Evolutionary conservation across 2,329 filamentous ascomycete species (phyloP).

Genomic region (Cercospora sp.): DNA sequence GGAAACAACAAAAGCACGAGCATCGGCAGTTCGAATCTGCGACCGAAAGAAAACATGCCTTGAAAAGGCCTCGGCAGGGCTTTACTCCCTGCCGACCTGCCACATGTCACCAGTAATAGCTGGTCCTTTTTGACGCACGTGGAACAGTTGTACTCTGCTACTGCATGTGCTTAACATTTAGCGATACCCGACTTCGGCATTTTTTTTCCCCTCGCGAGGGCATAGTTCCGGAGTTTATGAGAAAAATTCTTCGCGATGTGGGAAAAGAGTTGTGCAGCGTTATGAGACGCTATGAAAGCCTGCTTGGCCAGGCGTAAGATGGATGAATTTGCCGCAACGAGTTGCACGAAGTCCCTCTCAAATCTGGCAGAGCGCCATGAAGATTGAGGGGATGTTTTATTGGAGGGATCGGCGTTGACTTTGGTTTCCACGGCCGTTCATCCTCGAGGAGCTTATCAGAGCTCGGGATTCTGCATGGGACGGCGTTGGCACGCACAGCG

Average conservation of each 20-base stretch:
- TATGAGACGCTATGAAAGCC: conserved; percentile 30
- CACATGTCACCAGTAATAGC: background rate
- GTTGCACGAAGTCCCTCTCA: background rate
- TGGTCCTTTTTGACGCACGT: conserved; percentile 7
- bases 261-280: conserved; percentile 22
- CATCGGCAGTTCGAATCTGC: conserved; percentile 49
- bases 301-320: conserved; percentile 21
- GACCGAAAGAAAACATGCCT: conserved; percentile 45
- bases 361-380: background rate
- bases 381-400: background rate
- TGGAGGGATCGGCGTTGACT: background rate
- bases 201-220: conserved; percentile 2
- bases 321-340: background rate
- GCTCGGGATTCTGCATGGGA: background rate
- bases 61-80: background rate
- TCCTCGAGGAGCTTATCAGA: background rate
- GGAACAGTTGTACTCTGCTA: conserved; percentile 18
- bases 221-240: conserved; percentile 14
- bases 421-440: background rate
- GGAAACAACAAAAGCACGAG: conserved; percentile 41
- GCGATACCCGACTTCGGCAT: conserved; percentile 32
- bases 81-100: background rate
- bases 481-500: background rate
- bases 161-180: conserved; percentile 25
- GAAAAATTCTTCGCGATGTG: conserved; percentile 14